Percentiles rank a stretch among this genome's conserved stretches.
Conservation (phyloP, 306 rosid species). For the Prunus mira region DNA sequence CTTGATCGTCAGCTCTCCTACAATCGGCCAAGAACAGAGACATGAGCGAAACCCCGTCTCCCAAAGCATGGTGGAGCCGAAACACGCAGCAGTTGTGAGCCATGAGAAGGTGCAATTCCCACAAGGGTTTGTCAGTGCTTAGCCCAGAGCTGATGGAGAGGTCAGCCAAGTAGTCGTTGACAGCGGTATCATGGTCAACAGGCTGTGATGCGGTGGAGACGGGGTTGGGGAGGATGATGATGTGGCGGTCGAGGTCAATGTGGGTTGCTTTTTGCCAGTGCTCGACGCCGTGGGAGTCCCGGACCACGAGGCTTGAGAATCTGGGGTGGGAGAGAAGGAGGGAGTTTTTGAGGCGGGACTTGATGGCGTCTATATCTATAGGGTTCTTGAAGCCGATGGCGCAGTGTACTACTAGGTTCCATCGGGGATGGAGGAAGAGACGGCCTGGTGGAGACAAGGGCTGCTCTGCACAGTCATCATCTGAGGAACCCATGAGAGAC, state of each 20-base stretch:
- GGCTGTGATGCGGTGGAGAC: background rate
- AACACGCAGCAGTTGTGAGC: conserved; percentile 57
- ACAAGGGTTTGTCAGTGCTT: conserved; percentile 61
- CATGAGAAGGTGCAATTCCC: conserved; percentile 71
- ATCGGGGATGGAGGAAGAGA: background rate
- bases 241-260: conserved; percentile 50
- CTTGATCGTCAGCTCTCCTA: conserved; percentile 35
- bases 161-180: conserved; percentile 55
- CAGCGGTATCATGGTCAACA: conserved; percentile 32
- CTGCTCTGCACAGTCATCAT: background rate
- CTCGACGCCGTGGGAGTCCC: conserved; percentile 49
- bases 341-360: background rate
- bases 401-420: background rate
- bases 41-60: conserved; percentile 85
- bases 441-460: background rate
- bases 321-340: conserved; percentile 45
- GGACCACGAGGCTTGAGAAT: conserved; percentile 68
- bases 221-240: conserved; percentile 27
- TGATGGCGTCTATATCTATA: background rate
- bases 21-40: conserved; percentile 65
- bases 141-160: conserved; percentile 19
- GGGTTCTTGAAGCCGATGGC: background rate
- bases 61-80: conserved; percentile 74
- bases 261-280: conserved; percentile 61
- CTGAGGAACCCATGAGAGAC: background rate